Conservation (phyloP, 352 stramenopile genomes). For the Phytophthora multivora region DNA sequence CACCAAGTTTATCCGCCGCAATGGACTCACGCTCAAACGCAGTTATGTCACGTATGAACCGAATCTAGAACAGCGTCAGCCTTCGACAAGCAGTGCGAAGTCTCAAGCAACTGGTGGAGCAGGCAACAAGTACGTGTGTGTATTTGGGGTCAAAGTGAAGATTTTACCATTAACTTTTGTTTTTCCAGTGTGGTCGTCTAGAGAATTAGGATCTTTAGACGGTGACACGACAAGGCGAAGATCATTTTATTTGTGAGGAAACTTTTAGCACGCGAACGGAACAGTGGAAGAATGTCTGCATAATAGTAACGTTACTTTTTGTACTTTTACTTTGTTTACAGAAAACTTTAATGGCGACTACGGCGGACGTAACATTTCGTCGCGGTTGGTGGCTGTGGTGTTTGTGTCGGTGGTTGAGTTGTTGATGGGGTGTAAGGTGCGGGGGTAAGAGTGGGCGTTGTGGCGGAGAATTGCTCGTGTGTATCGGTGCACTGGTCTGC, state of each 20-base stretch:
- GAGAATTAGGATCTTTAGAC: background rate
- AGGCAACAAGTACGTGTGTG: constrained; percentile 18
- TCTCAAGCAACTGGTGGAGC: background rate
- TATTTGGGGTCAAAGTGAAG: background rate
- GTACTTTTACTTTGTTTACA: background rate
- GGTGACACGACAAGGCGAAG: too few relatives aligned
- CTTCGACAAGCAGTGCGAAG: constrained; percentile 4
- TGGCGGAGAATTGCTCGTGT: constrained; percentile 32
- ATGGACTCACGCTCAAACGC: constrained; percentile 75
- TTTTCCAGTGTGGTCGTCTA: constrained; percentile 25
- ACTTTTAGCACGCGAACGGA: background rate
- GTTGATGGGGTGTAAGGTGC: background rate
- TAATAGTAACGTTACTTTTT: constrained; percentile 16
- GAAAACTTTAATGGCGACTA: constrained; percentile 5
- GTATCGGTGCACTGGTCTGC: constrained; percentile 38
- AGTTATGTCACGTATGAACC: constrained; percentile 81
- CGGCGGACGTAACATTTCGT: constrained; percentile 16
- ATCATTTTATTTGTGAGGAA: constrained; percentile 5
- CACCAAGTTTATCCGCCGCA: constrained; percentile 83
- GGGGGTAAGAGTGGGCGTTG: background rate
- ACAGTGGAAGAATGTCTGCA: background rate
- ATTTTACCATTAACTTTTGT: background rate
- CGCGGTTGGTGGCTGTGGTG: background rate
- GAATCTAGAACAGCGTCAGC: constrained; percentile 20
- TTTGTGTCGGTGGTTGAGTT: background rate